A percentile compares a stretch with the other conserved stretches of the same genome.
These are phyloP conservation scores for Mesotaenium endlicherianum DNA, from an alignment of 139 green algal species.

Conservation along the genomic window DNA sequence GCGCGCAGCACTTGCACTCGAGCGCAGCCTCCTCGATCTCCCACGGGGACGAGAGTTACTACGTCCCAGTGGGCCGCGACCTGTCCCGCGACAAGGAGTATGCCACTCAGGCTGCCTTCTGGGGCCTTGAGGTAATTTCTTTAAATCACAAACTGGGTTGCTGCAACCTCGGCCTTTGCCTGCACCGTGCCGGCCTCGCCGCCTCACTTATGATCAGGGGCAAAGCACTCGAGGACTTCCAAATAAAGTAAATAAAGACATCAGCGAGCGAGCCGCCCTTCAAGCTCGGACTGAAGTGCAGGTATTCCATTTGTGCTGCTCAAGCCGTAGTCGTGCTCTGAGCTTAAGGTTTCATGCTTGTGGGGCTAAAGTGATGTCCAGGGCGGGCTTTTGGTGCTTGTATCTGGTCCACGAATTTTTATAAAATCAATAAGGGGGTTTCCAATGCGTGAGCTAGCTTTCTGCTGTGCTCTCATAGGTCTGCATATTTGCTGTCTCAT, in stretches of 20 bases:
- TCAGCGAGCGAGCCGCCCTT: neutral
- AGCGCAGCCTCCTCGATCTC: neutral
- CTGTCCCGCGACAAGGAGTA: constrained; percentile 24
- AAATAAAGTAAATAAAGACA: neutral
- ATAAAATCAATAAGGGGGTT: too few species aligned
- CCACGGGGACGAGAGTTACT: constrained; percentile 6
- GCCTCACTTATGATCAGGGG: neutral
- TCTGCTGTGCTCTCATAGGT: too few species aligned
- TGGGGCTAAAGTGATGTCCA: too few species aligned
- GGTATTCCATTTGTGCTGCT: too few species aligned
- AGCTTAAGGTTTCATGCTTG: too few species aligned
- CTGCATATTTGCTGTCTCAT: too few species aligned
- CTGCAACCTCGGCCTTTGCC: too few species aligned
- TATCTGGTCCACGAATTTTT: too few species aligned
- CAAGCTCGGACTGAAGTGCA: neutral
- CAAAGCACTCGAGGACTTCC: neutral
- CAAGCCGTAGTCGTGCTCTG: too few species aligned
- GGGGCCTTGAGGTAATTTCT: constrained; percentile 49
- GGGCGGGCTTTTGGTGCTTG: too few species aligned
- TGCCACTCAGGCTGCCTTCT: constrained; percentile 21
- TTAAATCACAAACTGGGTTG: too few species aligned
- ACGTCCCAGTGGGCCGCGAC: constrained; percentile 34
- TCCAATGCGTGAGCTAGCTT: too few species aligned
- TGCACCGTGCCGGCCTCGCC: neutral
- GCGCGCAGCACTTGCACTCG: neutral